Conservation (phyloP, 345 rosid genomes). For the Diplotaxis tenuifolia region DNA sequence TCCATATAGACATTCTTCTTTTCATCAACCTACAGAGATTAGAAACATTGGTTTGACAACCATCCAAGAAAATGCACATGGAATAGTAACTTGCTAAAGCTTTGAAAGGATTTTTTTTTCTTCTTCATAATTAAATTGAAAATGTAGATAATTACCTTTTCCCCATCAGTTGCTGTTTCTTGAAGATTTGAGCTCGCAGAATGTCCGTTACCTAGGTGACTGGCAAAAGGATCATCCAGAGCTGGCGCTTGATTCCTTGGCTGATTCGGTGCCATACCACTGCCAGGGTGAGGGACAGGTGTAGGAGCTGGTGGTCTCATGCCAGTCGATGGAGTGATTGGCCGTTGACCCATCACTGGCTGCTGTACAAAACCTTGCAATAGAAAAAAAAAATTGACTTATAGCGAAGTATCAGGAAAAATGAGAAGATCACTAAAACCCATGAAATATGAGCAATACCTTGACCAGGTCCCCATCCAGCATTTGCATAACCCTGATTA, state of each 20-base stretch:
- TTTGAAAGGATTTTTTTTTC: neutral
- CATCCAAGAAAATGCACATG: slow-evolving; percentile 10
- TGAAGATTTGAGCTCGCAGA: slow-evolving; percentile 41
- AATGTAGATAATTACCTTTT: slow-evolving; percentile 50
- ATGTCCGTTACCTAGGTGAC: slow-evolving; percentile 45
- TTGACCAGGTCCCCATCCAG: slow-evolving; percentile 68
- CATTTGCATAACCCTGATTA: slow-evolving; percentile 56
- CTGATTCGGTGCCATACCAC: slow-evolving; percentile 46
- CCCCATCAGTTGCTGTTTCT: slow-evolving; percentile 46
- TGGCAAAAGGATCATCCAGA: slow-evolving; percentile 58
- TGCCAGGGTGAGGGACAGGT: slow-evolving; percentile 44
- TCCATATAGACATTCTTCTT: slow-evolving; percentile 65
- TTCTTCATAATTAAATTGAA: neutral
- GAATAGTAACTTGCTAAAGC: neutral
- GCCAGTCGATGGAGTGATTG: slow-evolving; percentile 51
- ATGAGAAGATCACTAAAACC: slow-evolving; percentile 14
- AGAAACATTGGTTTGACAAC: slow-evolving; percentile 5
- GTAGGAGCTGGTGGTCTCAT: slow-evolving; percentile 64
- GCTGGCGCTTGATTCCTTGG: slow-evolving; percentile 46
- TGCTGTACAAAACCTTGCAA: slow-evolving; percentile 67
- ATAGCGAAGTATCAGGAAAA: slow-evolving; percentile 25
- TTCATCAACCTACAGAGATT: slow-evolving; percentile 50
- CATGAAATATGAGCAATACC: slow-evolving; percentile 47
- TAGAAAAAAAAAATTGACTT: slow-evolving; percentile 1
- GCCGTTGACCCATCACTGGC: slow-evolving; percentile 51